Evolutionary conservation across 768 basidiomycete species (phyloP).

Genomic region (Pisolithus marmoratus): DNA sequence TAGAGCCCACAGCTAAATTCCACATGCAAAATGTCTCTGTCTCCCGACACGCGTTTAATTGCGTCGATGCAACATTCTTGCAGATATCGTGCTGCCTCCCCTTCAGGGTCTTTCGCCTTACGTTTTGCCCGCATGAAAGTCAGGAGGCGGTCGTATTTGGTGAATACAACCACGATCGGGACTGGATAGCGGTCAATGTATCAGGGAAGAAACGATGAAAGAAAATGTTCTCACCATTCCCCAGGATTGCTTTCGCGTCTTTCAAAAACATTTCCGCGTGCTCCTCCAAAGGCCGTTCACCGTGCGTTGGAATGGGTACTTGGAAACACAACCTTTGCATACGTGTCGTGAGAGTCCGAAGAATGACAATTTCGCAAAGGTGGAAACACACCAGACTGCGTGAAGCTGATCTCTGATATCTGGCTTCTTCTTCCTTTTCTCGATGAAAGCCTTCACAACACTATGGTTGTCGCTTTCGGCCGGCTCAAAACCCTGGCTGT

Average conservation of each 20-base stretch:
- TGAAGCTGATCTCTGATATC: slow-evolving; percentile 8
- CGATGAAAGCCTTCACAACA: slow-evolving; percentile 7
- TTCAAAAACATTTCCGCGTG: slow-evolving; percentile 1
- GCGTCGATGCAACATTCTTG: not conserved
- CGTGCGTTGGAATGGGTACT: not conserved
- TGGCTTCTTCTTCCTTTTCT: not conserved
- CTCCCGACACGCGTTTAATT: not conserved
- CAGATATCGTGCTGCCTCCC: not conserved
- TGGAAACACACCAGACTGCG: slow-evolving; percentile 8
- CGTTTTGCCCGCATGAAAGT: not conserved
- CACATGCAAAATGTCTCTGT: not conserved
- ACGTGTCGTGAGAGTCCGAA: not conserved
- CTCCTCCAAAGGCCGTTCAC: slow-evolving; percentile 2
- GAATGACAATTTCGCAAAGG: too few relatives aligned
- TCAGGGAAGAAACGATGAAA: not conserved
- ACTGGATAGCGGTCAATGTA: not conserved
- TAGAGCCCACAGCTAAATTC: not conserved
- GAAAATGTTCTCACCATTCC: not conserved
- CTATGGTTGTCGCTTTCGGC: slow-evolving; percentile 5
- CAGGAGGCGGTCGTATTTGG: slow-evolving; percentile 5
- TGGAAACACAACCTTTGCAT: not conserved
- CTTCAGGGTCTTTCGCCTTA: not conserved
- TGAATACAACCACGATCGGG: slow-evolving; percentile 1
- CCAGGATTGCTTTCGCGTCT: not conserved
- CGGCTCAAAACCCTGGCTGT: slow-evolving; percentile 13